Base-by-base conservation (phyloP, 2,329 filamentous ascomycete genomes). In the Trichoderma lentiforme region DNA sequence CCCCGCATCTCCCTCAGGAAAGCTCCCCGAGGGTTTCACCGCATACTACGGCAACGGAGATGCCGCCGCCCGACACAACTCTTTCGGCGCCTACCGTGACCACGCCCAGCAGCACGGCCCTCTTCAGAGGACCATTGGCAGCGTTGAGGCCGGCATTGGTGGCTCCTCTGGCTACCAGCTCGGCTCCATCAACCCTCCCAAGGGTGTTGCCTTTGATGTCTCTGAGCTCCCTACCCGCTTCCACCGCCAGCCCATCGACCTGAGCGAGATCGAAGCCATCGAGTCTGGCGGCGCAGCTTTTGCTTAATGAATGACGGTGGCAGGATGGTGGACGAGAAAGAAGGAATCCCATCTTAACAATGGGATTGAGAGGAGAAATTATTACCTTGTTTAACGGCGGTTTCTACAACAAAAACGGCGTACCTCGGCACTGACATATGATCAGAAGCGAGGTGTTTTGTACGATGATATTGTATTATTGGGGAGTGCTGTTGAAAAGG, bases 221-320 rank as follows among this genome's bases (percentile, higher is more conserved):
- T 93, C 90, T 76, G 93, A 99, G 84, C 90, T 99, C 28, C 95
- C 96, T 21, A 81, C 86, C 74, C 90, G 95, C 77, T 99, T 98
- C 88, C 90, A 91, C 79, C 89, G 94, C 75, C 85, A 89, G 63
- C 88, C 90, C 14, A 92, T 95, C 83, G 91, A 89, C 47, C 83
- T 91, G 76, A 90, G 91, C 57, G 96, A 99, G 88, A 99, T 99
- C 73, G 96, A 98, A 82, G 95, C 94, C 26, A 89, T 99, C 79
- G 94, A 98, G 89, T 96, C 93, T 71, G 96, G 95, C 70, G 96
- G 96, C 71, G 96, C 95, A 39, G 83, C 87, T 82, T 86, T 74
- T 83, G 84, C 74, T 88, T 81, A 78, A 75, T 72, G 30, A 73
- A 32, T 47, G 11, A 30, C 12, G 5, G n/a, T 11, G 26, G 60